These are phyloP conservation scores for Scutellaria minor DNA, from an alignment of 257 asterid species.

Conservation along the genomic window DNA sequence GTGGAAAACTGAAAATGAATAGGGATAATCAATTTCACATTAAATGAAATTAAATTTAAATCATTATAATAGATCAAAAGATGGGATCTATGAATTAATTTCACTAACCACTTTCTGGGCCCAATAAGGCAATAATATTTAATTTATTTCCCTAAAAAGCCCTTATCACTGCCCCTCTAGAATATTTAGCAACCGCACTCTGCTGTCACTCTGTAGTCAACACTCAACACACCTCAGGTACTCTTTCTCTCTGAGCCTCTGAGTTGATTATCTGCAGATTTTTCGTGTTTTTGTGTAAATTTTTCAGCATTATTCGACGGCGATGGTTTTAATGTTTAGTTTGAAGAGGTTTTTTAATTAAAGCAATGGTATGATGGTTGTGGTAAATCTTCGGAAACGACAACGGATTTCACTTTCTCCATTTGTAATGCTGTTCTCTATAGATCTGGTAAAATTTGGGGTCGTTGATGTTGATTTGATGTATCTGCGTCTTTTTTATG, in stretches of 20 bases:
- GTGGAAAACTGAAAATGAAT: no score
- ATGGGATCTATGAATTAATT: no score
- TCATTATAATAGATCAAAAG: no score
- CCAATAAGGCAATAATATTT: no score
- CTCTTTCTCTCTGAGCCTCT: background rate
- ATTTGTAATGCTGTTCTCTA: background rate
- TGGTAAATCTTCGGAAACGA: slow-evolving; percentile 2
- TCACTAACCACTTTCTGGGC: no score
- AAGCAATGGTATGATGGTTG: background rate
- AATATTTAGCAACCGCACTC: slow-evolving; percentile 20
- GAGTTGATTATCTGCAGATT: no score
- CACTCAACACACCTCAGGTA: slow-evolving; percentile 31
- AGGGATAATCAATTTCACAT: no score
- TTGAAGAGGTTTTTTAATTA: background rate
- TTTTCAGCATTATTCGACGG: background rate
- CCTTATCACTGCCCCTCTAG: background rate
- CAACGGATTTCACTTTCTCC: background rate
- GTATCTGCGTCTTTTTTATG: slow-evolving; percentile 3
- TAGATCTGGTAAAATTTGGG: slow-evolving; percentile 38
- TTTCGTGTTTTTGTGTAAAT: background rate
- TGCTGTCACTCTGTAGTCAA: slow-evolving; percentile 32
- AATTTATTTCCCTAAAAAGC: no score
- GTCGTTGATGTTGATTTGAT: slow-evolving; percentile 23
- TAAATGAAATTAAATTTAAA: no score
- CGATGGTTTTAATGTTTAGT: background rate